A percentile compares a stretch with the other conserved stretches of the same genome.
Evolutionary conservation across 2,329 filamentous ascomycete species (phyloP).

Genomic region (Ascochyta lentis): DNA sequence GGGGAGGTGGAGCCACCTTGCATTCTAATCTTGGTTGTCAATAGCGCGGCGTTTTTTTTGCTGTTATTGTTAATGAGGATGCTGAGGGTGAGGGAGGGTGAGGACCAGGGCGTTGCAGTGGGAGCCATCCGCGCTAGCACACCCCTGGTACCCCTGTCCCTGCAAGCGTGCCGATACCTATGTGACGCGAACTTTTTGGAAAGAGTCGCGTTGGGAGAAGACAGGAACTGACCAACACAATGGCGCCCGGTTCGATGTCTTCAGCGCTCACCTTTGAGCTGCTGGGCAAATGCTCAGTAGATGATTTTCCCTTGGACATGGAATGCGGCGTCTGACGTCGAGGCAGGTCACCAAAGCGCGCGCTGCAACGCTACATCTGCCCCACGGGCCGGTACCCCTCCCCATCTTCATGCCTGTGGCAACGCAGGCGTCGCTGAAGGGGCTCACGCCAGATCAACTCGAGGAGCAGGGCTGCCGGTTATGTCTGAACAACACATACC

Average conservation of each 20-base stretch:
- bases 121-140: not conserved
- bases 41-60: not conserved
- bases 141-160: not conserved
- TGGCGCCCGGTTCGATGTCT: constrained; percentile 44
- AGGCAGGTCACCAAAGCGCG: constrained; percentile 88
- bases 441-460: constrained; percentile 88
- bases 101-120: not conserved
- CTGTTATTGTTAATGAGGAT: not conserved
- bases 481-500: constrained; percentile 98
- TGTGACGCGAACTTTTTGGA: constrained; percentile 12
- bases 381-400: constrained; percentile 87
- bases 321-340: not conserved
- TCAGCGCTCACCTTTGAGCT: constrained; percentile 49
- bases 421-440: constrained; percentile 94
- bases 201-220: constrained; percentile 4
- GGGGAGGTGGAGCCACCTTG: not conserved
- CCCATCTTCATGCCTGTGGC: constrained; percentile 99
- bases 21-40: not conserved
- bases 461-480: constrained; percentile 87
- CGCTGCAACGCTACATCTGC: constrained; percentile 84
- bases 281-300: constrained; percentile 49
- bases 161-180: not conserved
- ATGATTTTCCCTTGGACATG: not conserved
- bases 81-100: too few relatives aligned
- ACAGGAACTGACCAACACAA: constrained; percentile 17